phyloP scores from a whole-genome alignment of 768 basidiomycete genomes.

The Macrolepiota dolichaula region DNA sequence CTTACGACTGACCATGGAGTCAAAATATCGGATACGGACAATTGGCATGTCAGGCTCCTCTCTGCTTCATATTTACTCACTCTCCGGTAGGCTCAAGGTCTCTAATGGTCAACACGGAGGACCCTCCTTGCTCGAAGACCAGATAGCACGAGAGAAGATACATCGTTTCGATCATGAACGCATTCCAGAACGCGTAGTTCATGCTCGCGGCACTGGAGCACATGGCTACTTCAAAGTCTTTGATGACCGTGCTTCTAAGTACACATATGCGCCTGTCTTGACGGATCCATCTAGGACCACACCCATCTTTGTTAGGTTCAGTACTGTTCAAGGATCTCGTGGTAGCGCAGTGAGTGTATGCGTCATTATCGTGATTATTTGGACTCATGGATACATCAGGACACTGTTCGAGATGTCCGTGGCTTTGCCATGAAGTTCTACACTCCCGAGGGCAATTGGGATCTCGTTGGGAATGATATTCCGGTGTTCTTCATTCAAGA shows the following conservation, averaged over 20 bases:
- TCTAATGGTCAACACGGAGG: conserved; percentile 48
- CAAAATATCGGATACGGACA: conserved; percentile 58
- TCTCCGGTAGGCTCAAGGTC: conserved; percentile 48
- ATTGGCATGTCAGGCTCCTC: conserved; percentile 41
- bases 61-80: not conserved
- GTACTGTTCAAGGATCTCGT: conserved; percentile 76
- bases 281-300: conserved; percentile 72
- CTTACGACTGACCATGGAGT: conserved; percentile 66
- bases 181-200: conserved; percentile 81
- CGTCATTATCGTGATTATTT: not conserved
- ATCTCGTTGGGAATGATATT: conserved; percentile 81
- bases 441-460: conserved; percentile 84
- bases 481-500: conserved; percentile 84
- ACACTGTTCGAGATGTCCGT: conserved; percentile 80
- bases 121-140: conserved; percentile 76
- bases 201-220: conserved; percentile 71
- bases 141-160: conserved; percentile 72
- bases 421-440: conserved; percentile 87
- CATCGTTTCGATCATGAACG: conserved; percentile 85
- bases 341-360: conserved; percentile 69
- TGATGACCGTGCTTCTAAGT: conserved; percentile 65
- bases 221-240: conserved; percentile 81
- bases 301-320: conserved; percentile 80
- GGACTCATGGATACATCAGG: conserved; percentile 27
- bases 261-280: conserved; percentile 67